phyloP scores from a whole-genome alignment of 75 land plant genomes.

The Chamaecyparis obtusa region DNA sequence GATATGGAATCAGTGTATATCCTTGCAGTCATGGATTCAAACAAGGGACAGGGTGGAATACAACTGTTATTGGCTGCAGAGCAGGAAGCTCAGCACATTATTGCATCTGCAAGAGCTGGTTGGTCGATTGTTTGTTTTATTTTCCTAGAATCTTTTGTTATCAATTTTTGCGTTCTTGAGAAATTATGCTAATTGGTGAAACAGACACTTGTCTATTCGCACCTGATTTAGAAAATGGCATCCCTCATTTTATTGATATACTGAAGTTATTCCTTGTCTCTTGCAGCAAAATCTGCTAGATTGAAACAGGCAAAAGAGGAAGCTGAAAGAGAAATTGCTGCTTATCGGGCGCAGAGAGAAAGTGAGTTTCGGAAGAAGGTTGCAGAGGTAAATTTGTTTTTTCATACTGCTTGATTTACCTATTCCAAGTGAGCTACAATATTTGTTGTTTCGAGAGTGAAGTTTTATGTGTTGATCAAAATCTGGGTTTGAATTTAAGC shows the following conservation, averaged over 20 bases:
- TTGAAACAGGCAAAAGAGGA: constrained; percentile 93
- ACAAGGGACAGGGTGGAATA: constrained; percentile 71
- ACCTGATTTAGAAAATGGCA: neutral
- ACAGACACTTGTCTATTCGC: neutral
- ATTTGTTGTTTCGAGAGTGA: neutral
- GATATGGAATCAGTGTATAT: neutral
- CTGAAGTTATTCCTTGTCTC: constrained; percentile 9
- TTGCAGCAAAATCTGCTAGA: constrained; percentile 70
- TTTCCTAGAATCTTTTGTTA: neutral
- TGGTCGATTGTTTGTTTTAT: neutral
- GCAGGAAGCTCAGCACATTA: constrained; percentile 91
- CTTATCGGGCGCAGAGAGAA: constrained; percentile 78
- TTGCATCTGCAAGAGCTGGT: constrained; percentile 80
- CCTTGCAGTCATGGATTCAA: constrained; percentile 32
- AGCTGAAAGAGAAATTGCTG: constrained; percentile 86
- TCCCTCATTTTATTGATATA: neutral
- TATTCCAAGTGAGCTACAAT: neutral
- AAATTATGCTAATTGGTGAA: neutral
- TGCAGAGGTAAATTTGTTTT: constrained; percentile 41
- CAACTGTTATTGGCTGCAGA: constrained; percentile 87
- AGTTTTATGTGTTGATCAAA: constrained; percentile 8
- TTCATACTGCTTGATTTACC: neutral
- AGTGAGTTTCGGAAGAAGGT: constrained; percentile 72
- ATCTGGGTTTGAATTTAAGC: neutral
- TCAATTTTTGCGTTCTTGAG: neutral